Conservation (phyloP, 2,329 filamentous ascomycete genomes). For the Ophiostoma australiae region DNA sequence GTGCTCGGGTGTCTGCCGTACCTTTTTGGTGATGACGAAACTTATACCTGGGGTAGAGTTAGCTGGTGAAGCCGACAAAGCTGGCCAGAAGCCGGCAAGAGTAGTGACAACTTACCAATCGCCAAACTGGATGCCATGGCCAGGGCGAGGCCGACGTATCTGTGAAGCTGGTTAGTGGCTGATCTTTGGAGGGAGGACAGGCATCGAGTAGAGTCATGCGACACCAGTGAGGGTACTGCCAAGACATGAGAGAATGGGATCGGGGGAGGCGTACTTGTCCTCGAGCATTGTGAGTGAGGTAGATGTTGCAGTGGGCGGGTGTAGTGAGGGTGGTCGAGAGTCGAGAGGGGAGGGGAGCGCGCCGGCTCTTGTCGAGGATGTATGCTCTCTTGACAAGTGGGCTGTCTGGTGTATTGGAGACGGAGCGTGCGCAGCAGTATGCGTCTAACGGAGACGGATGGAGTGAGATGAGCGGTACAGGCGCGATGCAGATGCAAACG, state of each 20-base stretch:
- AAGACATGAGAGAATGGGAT: background rate
- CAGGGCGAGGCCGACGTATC: conserved; percentile 71
- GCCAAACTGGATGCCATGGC: conserved; percentile 70
- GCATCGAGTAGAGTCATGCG: conserved; percentile 6
- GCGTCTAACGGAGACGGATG: background rate
- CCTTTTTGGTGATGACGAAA: conserved; percentile 99
- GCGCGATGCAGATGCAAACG: background rate
- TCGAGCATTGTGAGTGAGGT: conserved; percentile 36
- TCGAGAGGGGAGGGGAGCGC: conserved; percentile 18
- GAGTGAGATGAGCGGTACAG: background rate
- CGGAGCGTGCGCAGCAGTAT: conserved; percentile 3
- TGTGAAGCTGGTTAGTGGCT: background rate
- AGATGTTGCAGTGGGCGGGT: background rate
- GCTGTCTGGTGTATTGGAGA: background rate
- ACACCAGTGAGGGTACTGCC: background rate
- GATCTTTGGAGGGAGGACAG: conserved; percentile 18
- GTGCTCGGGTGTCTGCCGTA: conserved; percentile 38
- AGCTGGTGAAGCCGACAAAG: conserved; percentile 16
- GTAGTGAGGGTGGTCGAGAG: background rate
- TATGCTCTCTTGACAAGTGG: conserved; percentile 1
- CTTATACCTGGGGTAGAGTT: conserved; percentile 63
- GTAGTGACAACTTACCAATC: conserved; percentile 55
- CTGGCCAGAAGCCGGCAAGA: background rate
- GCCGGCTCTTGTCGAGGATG: background rate
- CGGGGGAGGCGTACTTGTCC: conserved; percentile 40